phyloP scores from a whole-genome alignment of 2,329 filamentous ascomycete genomes.

The Claviceps sp. region DNA sequence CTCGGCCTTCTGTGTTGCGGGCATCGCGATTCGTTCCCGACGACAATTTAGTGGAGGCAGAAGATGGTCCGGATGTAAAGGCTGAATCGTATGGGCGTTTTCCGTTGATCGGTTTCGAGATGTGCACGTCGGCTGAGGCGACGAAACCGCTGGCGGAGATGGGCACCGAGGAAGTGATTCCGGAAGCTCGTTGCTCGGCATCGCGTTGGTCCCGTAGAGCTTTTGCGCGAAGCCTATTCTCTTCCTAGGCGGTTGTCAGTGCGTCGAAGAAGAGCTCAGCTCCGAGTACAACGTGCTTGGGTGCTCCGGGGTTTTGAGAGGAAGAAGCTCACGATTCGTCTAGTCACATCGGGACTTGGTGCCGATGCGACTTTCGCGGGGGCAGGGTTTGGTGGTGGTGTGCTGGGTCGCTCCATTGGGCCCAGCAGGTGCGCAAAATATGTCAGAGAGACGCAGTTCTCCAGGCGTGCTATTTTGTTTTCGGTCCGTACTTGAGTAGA shows the following conservation, averaged over 20 bases:
- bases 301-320: not conserved
- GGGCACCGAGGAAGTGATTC: slow-evolving; percentile 26
- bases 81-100: slow-evolving; percentile 62
- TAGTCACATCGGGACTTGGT: slow-evolving; percentile 39
- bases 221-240: slow-evolving; percentile 78
- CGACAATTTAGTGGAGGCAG: slow-evolving; percentile 20
- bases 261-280: not conserved
- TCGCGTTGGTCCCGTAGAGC: slow-evolving; percentile 64
- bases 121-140: slow-evolving; percentile 49
- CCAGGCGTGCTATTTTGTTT: too few relatives aligned
- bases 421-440: not conserved
- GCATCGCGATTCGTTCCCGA: slow-evolving; percentile 56
- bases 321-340: slow-evolving; percentile 33
- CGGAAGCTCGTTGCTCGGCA: slow-evolving; percentile 40
- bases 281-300: not conserved
- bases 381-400: slow-evolving; percentile 20
- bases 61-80: slow-evolving; percentile 19
- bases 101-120: slow-evolving; percentile 29
- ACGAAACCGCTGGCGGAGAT: slow-evolving; percentile 57
- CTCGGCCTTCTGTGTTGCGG: slow-evolving; percentile 26
- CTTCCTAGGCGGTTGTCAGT: slow-evolving; percentile 47
- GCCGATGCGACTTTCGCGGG: slow-evolving; percentile 26
- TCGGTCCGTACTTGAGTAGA: too few relatives aligned
- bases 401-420: slow-evolving; percentile 33
- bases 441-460: not conserved